Evolutionary conservation across 768 basidiomycete species (phyloP), one percentile per base, ranked within the genome.

Genomic region (Xerocomellus intermedius): DNA sequence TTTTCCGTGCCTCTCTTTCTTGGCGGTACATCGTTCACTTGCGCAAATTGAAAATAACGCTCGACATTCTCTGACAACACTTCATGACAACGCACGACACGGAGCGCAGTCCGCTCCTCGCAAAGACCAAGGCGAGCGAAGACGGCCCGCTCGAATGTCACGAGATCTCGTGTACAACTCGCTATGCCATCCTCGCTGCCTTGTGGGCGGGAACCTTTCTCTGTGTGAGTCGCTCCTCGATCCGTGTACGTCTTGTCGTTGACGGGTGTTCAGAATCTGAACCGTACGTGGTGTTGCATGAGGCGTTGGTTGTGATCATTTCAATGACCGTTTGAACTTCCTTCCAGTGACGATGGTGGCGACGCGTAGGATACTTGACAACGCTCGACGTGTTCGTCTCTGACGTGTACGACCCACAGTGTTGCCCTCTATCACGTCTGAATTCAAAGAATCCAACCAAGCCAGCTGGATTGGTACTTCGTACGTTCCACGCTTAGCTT

Each of bases 131-230:
- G 33, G 24, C 49, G 8, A 46, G 17, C 45, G 41, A 52, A 48
- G 48, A 58, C 19, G 30, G 26, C 26, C n/a, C n/a, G 8, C 50
- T 46, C 22, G 85, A 84, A 3, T 85, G 86, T 7, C 65, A 81
- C 21, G 84, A 86, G 42, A 82, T 90, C n/a, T 77, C 84, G 3
- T 66, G 64, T 21, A 71, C 76, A 1, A 84, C 79, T 7, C 76
- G 85, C 7, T 77, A 81, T 66, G 16, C 5, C 8, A 90, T 90
- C 53, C 67, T 89, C 48, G 82, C 79, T 14, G 86, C 85, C 14
- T 74, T 90, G 48, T 89, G 86, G 86, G 70, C 77, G 7, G 86
- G 82, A 0, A 83, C 81, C 2, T 89, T 90, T 71, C 79, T 91
- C 39, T 84, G 82, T 39, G 88, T 90, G 63, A 65, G 13, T 33